phyloP scores from a whole-genome alignment of 352 stramenopile genomes.

The Pythium myriotylum region DNA sequence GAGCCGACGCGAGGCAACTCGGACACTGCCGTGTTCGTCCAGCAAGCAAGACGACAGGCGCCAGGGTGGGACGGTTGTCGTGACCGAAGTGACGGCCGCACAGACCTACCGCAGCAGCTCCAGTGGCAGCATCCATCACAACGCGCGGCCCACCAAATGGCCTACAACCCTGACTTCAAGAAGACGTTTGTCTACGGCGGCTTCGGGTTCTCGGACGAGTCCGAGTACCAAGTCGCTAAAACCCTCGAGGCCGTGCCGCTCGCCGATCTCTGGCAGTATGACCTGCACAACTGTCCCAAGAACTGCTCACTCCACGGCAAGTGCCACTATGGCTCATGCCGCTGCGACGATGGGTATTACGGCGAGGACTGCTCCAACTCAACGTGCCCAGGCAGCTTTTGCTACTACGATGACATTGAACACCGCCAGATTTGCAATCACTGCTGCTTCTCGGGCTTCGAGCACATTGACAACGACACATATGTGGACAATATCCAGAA shows the following conservation, averaged over 20 bases:
- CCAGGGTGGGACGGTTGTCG: constrained; percentile 96
- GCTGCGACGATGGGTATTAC: constrained; percentile 95
- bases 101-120: constrained; percentile 60
- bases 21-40: constrained; percentile 75
- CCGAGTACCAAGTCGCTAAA: constrained; percentile 55
- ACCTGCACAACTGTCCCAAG: constrained; percentile 89
- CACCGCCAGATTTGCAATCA: constrained; percentile 91
- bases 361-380: constrained; percentile 96
- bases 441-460: constrained; percentile 91
- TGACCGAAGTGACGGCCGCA: constrained; percentile 74
- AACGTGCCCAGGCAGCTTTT: constrained; percentile 93
- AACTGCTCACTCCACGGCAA: constrained; percentile 94
- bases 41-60: constrained; percentile 88
- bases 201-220: constrained; percentile 70
- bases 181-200: constrained; percentile 92
- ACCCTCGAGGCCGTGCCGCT: constrained; percentile 65
- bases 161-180: constrained; percentile 71
- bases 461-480: constrained; percentile 86
- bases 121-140: constrained; percentile 89
- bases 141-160: constrained; percentile 80
- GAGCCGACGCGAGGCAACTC: constrained; percentile 88
- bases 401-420: constrained; percentile 87
- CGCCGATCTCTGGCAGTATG: constrained; percentile 91
- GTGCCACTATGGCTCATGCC: constrained; percentile 92
- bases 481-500: constrained; percentile 93